Evolutionary conservation across 352 stramenopile species (phyloP), one percentile per base, ranked within the genome.

Genomic region (Blastocystis hominis): DNA sequence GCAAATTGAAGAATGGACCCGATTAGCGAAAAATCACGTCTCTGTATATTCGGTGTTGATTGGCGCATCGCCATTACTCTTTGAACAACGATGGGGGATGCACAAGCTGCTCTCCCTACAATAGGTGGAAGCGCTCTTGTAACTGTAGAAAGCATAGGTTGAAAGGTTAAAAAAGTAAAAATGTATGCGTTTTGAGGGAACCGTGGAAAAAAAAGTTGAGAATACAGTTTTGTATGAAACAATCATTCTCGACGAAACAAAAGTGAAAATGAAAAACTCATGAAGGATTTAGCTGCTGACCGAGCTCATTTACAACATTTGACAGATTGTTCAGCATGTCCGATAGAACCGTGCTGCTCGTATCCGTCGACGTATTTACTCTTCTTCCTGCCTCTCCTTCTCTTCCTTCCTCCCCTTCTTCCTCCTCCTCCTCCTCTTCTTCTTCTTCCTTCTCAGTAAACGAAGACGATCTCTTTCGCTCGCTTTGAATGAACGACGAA

Each of bases 181-280:
- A 59, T 13, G 50, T 13, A 59, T 59, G n/a, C n/a, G 10, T 59
- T 30, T 30, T 30, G 24, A 30, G 24, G 24, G 24, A 30, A 30
- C 24, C 24, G 24, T 30, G 24, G 24, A 30, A 30, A 30, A 30
- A 30, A 30, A 30, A 30, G 24, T 30, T 30, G 24, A 30, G 24
- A 30, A 30, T 30, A 30, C 24, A 30, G 24, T 59, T 59, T 13
- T n/a, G 10, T n/a, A 13, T 59, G 10, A 59, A 13, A n/a, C n/a
- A 13, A 59, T 59, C n/a, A 59, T 59, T 13, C n/a, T 59, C n/a
- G 50, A 20, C n/a, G 1, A 59, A 59, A 59, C 50, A 75, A 75
- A 75, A 13, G 64, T 55, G 34, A 75, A 75, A 75, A 75, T 75
- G 56, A n/a, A 75, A 68, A 55, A 55, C n/a, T 50, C 40, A 75